phyloP scores from a whole-genome alignment of 2,329 filamentous ascomycete species.

The Colletotrichum zoysiae region DNA sequence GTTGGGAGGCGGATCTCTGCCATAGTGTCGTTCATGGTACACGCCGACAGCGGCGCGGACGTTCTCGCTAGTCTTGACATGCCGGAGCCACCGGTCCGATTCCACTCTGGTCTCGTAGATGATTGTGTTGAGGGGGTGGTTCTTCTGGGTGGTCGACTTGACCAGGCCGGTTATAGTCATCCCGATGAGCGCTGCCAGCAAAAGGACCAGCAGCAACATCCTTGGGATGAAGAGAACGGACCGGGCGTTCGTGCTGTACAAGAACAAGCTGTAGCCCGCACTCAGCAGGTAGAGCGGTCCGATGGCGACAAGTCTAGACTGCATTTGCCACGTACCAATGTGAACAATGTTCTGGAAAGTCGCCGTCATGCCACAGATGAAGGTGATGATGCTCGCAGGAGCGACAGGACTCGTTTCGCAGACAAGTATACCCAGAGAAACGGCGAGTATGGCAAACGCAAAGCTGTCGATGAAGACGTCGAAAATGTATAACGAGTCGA shows the following conservation, averaged over 20 bases:
- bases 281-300: constrained; percentile 55
- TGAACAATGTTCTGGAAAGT: constrained; percentile 52
- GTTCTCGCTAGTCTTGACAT: constrained; percentile 61
- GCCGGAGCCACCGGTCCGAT: constrained; percentile 62
- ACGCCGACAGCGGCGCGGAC: constrained; percentile 60
- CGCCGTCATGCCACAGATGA: constrained; percentile 55
- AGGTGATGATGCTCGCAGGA: constrained; percentile 58
- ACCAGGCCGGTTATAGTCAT: constrained; percentile 53
- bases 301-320: constrained; percentile 53
- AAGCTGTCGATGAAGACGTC: constrained; percentile 64
- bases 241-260: constrained; percentile 58
- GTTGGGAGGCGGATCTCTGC: constrained; percentile 79
- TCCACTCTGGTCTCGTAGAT: constrained; percentile 63
- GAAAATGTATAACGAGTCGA: constrained; percentile 61
- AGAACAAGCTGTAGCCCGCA: constrained; percentile 57
- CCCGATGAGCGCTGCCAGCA: constrained; percentile 54
- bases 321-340: constrained; percentile 61
- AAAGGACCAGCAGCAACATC: constrained; percentile 53
- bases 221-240: constrained; percentile 59
- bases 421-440: constrained; percentile 60
- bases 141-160: constrained; percentile 46
- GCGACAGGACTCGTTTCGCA: constrained; percentile 61
- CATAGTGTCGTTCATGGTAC: constrained; percentile 67
- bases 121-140: constrained; percentile 63
- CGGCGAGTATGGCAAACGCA: constrained; percentile 57